phyloP scores from a whole-genome alignment of 139 green algal genomes.

The Edaphochlamys debaryana region DNA sequence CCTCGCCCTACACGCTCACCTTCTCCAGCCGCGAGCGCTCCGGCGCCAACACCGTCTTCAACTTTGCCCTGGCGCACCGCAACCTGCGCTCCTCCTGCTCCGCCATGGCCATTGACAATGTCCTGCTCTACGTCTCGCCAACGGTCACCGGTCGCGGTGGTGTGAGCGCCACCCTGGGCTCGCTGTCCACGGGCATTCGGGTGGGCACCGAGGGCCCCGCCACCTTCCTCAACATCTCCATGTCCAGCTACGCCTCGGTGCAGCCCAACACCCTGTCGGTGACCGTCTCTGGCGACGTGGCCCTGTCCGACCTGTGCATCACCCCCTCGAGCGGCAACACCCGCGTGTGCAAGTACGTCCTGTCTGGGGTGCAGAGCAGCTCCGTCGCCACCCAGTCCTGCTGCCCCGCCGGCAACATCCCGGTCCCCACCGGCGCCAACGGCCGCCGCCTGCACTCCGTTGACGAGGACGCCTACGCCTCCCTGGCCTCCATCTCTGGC shows the following conservation, averaged over 20 bases:
- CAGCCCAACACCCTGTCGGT: slow-evolving; percentile 13
- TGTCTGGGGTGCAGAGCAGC: slow-evolving; percentile 6
- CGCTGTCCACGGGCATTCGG: background rate
- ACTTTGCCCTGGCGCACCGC: slow-evolving; percentile 17
- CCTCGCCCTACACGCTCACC: slow-evolving; percentile 41
- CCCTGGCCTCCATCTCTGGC: background rate
- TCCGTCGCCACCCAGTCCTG: background rate
- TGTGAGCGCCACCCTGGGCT: slow-evolving; percentile 4
- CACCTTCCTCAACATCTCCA: slow-evolving; percentile 26
- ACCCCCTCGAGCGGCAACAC: slow-evolving; percentile 10
- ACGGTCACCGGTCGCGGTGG: background rate
- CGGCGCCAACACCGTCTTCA: slow-evolving; percentile 2
- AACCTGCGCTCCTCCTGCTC: background rate
- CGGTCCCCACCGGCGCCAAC: background rate
- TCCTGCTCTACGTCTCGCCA: slow-evolving; percentile 35
- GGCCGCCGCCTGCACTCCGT: background rate
- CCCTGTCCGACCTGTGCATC: slow-evolving; percentile 33
- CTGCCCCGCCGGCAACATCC: slow-evolving; percentile 36
- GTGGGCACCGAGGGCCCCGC: background rate
- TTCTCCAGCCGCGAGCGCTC: background rate
- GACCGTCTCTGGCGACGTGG: slow-evolving; percentile 5
- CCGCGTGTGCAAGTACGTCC: slow-evolving; percentile 22
- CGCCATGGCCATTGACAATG: slow-evolving; percentile 34
- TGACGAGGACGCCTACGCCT: background rate
- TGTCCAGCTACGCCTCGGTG: slow-evolving; percentile 31